These are phyloP conservation scores for Hypoxylon lienhwacheense DNA, from an alignment of 495 filamentous ascomycete genomes.

Conservation along the genomic window DNA sequence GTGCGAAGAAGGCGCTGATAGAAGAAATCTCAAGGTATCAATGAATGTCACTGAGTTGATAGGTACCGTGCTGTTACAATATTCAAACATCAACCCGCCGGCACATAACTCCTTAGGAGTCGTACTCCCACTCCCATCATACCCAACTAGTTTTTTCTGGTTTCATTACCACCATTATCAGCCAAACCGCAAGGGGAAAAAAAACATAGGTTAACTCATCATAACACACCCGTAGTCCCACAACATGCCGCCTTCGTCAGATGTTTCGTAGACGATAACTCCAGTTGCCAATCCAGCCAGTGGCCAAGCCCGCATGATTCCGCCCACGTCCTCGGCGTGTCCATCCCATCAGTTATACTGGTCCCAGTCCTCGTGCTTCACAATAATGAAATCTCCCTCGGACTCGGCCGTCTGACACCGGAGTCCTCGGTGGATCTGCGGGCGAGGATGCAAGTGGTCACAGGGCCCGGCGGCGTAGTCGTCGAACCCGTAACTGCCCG, in stretches of 20 bases:
- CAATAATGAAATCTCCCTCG: slow-evolving; percentile 33
- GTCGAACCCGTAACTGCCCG: slow-evolving; percentile 29
- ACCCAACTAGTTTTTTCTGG: background rate
- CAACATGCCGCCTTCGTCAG: background rate
- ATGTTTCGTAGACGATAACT: background rate
- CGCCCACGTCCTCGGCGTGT: background rate
- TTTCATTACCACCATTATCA: background rate
- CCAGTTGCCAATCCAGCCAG: background rate
- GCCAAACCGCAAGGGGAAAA: no score
- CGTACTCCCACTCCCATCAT: background rate
- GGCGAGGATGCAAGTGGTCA: slow-evolving; percentile 37
- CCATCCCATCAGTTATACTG: slow-evolving; percentile 21
- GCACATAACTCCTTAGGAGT: no score
- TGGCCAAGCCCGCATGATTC: background rate
- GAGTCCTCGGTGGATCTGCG: slow-evolving; percentile 28
- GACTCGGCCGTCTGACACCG: slow-evolving; percentile 33
- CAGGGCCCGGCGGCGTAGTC: slow-evolving; percentile 27
- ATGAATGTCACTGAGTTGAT: no score
- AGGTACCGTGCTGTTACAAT: no score
- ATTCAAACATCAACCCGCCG: no score
- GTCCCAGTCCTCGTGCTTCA: slow-evolving; percentile 47
- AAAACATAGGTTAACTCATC: background rate
- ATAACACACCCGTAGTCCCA: background rate
- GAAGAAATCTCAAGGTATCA: no score
- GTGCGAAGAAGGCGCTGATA: no score